Percentiles rank a stretch among this genome's conserved stretches.
Evolutionary conservation across 2,329 filamentous ascomycete genomes (phyloP).

Genomic region (Colletotrichum sansevieriae): DNA sequence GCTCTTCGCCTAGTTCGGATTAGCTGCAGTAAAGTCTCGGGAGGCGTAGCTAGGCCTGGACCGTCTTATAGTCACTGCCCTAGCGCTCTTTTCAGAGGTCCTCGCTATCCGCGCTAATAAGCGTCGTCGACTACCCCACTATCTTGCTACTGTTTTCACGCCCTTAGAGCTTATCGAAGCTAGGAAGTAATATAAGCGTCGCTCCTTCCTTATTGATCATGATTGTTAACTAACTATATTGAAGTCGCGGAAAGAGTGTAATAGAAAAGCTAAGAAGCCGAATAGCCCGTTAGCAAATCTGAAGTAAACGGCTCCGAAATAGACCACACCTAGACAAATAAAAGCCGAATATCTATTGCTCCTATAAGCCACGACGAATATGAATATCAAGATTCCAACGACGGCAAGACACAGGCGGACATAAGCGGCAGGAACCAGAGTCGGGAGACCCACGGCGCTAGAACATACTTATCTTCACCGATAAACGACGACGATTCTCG

Average conservation of each 20-base stretch:
- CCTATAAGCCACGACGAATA: neutral
- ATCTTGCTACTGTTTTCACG: neutral
- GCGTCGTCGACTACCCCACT: neutral
- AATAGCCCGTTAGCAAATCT: neutral
- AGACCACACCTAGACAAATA: neutral
- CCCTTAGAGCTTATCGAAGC: neutral
- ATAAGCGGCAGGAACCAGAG: neutral
- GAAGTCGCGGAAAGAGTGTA: neutral
- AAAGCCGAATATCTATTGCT: neutral
- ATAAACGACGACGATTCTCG: neutral
- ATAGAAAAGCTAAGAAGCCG: neutral
- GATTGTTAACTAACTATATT: neutral
- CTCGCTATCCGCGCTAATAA: neutral
- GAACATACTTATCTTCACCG: neutral
- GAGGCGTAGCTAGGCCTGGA: neutral
- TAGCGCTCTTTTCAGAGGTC: neutral
- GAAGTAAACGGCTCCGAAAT: neutral
- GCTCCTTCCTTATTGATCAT: neutral
- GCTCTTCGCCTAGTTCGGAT: neutral
- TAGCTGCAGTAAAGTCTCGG: neutral
- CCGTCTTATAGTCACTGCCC: neutral
- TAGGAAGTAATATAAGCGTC: neutral
- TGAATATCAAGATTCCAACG: neutral
- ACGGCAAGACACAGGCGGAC: neutral
- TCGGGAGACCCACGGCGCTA: neutral